Conservation (phyloP, 306 rosid species). For the Medicago truncatula region MtrunA17r5.0-ANR NC_053046.1:8996501-8997000, state of each 20-base stretch:
- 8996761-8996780: slow-evolving; percentile 91
- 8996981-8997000: slow-evolving; percentile 14
- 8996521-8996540: not conserved
- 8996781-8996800: slow-evolving; percentile 94
- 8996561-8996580: too few relatives aligned
- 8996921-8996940: not conserved
- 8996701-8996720: slow-evolving; percentile 80
- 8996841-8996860: slow-evolving; percentile 99
- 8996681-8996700: slow-evolving; percentile 58
- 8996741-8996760: slow-evolving; percentile 97
- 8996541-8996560: too few relatives aligned
- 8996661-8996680: slow-evolving; percentile 10
- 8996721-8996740: slow-evolving; percentile 90
- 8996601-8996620: not conserved
- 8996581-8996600: not conserved
- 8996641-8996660: not conserved
- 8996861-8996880: slow-evolving; percentile 94
- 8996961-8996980: slow-evolving; percentile 22
- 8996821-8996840: slow-evolving; percentile 93
- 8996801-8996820: slow-evolving; percentile 93
- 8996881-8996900: slow-evolving; percentile 55
- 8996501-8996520: slow-evolving; percentile 16
- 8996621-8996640: not conserved
- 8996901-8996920: slow-evolving; percentile 4
- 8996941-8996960: not conserved